Evolutionary conservation across 2,329 filamentous ascomycete species (phyloP).

Genomic region (Xylariomycetidae sp.): DNA sequence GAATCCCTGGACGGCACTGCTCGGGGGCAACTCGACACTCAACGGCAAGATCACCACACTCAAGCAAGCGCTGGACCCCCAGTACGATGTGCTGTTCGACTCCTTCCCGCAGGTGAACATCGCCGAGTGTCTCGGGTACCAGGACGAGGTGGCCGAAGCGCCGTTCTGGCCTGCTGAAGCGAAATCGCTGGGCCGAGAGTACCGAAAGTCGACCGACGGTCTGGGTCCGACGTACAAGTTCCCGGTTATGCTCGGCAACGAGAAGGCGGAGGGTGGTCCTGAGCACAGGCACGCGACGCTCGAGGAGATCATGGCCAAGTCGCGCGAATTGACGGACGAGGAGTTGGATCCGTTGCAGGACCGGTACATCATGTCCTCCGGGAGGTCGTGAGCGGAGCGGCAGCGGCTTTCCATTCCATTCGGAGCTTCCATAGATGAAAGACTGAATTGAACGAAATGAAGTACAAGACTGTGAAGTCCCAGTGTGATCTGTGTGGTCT

Average conservation of each 20-base stretch:
- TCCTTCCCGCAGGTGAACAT: not conserved
- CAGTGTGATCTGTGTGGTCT: too few relatives aligned
- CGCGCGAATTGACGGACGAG: not conserved
- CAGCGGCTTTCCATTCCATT: too few relatives aligned
- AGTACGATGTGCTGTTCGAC: not conserved
- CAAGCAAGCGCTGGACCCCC: not conserved
- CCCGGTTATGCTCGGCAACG: too few relatives aligned
- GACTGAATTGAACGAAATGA: too few relatives aligned
- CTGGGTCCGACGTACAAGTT: slow-evolving; percentile 2
- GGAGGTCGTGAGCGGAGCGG: too few relatives aligned
- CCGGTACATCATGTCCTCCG: too few relatives aligned
- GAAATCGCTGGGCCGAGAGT: slow-evolving; percentile 6
- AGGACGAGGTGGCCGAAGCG: not conserved
- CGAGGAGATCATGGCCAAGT: not conserved
- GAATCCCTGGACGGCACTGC: not conserved
- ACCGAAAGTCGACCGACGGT: slow-evolving; percentile 2
- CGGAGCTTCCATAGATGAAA: too few relatives aligned
- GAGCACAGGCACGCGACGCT: not conserved
- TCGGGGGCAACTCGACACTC: not conserved
- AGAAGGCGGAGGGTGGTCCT: not conserved
- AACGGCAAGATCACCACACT: not conserved
- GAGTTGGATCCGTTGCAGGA: too few relatives aligned
- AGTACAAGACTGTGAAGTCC: too few relatives aligned
- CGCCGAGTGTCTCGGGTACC: not conserved
- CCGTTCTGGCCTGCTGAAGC: slow-evolving; percentile 9